A percentile compares a stretch with the other conserved stretches of the same genome.
These are phyloP conservation scores for Aspergillus sp. DNA, from an alignment of 2,329 filamentous ascomycete species.

Conservation along the genomic window DNA sequence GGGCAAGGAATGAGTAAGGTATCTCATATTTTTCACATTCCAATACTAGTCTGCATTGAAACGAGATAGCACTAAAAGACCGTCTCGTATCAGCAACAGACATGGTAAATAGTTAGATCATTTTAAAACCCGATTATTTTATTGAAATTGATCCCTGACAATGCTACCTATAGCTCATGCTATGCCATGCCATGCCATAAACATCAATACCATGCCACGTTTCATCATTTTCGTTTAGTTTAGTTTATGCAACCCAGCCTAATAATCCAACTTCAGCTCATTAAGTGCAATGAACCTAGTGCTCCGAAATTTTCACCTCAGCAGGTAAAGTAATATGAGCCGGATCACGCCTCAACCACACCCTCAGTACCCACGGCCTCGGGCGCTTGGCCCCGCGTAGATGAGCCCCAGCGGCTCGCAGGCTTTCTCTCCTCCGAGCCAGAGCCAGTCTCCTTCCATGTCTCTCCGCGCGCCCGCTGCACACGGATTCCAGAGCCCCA, in stretches of 20 bases:
- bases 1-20: not conserved
- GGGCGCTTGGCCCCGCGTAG: not conserved
- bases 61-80: too few species aligned
- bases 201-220: not conserved
- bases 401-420: not conserved
- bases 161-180: not conserved
- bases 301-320: not conserved
- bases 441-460: constrained; percentile 21
- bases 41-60: too few species aligned
- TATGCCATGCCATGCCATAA: constrained; percentile 2
- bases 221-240: not conserved
- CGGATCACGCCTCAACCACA: not conserved
- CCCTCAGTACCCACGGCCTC: not conserved
- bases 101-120: not conserved
- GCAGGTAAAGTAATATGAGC: not conserved
- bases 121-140: not conserved
- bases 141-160: not conserved
- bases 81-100: not conserved
- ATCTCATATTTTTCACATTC: too few species aligned
- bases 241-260: not conserved
- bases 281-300: not conserved
- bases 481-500: constrained; percentile 43
- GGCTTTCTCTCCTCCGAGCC: constrained; percentile 5
- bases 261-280: not conserved
- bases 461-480: constrained; percentile 41